Base-by-base conservation (phyloP, 1,139 yeast genomes). In the Barnettozyma hawaiiensis region DNA sequence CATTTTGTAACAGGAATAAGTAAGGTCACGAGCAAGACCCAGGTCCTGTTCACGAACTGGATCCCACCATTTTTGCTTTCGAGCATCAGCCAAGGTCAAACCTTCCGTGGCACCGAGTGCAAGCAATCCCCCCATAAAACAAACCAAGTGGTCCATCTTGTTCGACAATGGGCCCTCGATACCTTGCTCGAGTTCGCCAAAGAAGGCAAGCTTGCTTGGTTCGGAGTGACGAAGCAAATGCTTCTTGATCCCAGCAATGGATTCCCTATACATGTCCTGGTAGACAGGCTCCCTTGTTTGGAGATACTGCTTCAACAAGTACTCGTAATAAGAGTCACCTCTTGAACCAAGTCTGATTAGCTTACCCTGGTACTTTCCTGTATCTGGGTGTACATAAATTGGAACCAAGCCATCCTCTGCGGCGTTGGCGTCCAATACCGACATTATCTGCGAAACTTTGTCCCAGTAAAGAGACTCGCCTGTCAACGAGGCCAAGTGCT, bases 301-400 rank as follows among this genome's bases (percentile, higher is more conserved):
- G 51, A 90, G 66, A 59, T 81, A 86, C 63, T 89, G 96, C 62
- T 90, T 90, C 53, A 89, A 70, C 42, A 90, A 69, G 61, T 87
- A 89, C 63, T 90, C 97, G 58, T 90, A 90, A 61, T 89, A 90
- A 1, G 96, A 86, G 61, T 89, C 97, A 39, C 96, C 97, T 54
- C 96, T 73, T 1, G 95, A 85, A 0, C 97, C 97, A 46, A 90
- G 66, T 49, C 96, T 73, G 47, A 90, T 85, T 46, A 75, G 63
- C 1, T 60, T 57, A 0, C 87, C 89, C 49, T 71, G 77, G 61
- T 76, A 87, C 50, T 69, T 66, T 2, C 95, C 97, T 0, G 83
- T 73, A 31, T 78, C 81, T 3, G 96, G 94, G 37, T 77, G 69
- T 32, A 89, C 80, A 57, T 71, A 85, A 35, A 87, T 85, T 2